Conservation (phyloP, 1,139 yeast genomes). For the Blastobotrys aristatus region DNA sequence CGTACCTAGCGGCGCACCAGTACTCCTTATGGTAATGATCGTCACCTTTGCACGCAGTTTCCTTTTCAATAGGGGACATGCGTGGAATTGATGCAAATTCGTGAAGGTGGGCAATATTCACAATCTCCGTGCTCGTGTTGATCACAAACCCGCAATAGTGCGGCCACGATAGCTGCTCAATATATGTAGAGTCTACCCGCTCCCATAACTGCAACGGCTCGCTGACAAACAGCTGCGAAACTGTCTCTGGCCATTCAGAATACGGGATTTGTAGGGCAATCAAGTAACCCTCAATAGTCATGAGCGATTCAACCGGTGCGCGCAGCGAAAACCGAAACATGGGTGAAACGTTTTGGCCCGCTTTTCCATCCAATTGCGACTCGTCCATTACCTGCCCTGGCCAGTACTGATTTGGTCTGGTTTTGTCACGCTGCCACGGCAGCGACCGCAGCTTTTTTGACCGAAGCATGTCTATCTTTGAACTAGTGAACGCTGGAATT, state of each 20-base stretch:
- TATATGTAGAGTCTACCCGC: background rate
- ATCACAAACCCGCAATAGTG: slow-evolving; percentile 1
- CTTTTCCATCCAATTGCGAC: background rate
- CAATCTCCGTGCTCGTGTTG: background rate
- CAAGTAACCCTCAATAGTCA: background rate
- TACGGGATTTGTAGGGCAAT: background rate
- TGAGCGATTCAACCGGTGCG: background rate
- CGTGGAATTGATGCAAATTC: background rate
- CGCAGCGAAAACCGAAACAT: background rate
- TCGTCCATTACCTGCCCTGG: background rate
- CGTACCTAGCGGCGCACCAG: background rate
- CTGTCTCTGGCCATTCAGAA: slow-evolving; percentile 1
- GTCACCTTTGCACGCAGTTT: background rate
- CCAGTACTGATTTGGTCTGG: background rate
- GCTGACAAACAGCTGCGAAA: background rate
- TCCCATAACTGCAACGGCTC: slow-evolving; percentile 1
- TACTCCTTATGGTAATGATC: background rate
- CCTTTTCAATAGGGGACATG: background rate
- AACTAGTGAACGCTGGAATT: too few relatives aligned
- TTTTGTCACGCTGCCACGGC: background rate
- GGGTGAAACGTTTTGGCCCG: background rate
- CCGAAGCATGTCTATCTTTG: too few relatives aligned
- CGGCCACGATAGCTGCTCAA: background rate
- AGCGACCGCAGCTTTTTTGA: background rate
- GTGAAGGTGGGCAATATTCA: background rate